These are phyloP conservation scores for Penicillium sp. DNA, from an alignment of 2,329 filamentous ascomycete species.

Conservation along the genomic window DNA sequence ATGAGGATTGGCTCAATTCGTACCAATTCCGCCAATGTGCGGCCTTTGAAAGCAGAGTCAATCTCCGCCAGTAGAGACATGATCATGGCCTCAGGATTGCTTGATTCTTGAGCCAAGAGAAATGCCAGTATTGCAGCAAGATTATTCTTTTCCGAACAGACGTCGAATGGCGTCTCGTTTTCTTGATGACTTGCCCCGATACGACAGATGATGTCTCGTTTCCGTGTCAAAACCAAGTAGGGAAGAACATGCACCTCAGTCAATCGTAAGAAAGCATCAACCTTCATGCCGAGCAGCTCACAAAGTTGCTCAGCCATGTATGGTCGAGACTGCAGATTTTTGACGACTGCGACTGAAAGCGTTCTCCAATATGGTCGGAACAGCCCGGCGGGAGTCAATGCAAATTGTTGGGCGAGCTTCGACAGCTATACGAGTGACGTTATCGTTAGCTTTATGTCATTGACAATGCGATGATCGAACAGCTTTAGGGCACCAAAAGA, in stretches of 20 bases:
- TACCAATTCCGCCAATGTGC: constrained; percentile 62
- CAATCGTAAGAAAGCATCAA: constrained; percentile 65
- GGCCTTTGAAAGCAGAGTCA: constrained; percentile 62
- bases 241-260: constrained; percentile 80
- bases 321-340: constrained; percentile 73
- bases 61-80: constrained; percentile 64
- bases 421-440: constrained; percentile 58
- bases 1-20: constrained; percentile 68
- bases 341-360: constrained; percentile 73
- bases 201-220: constrained; percentile 69
- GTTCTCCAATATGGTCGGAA: constrained; percentile 86
- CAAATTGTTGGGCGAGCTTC: constrained; percentile 61
- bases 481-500: no score
- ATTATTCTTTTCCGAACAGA: constrained; percentile 55
- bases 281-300: constrained; percentile 69
- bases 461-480: no score
- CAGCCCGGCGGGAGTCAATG: constrained; percentile 59
- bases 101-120: constrained; percentile 55
- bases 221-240: constrained; percentile 73
- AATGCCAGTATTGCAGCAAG: constrained; percentile 55
- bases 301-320: constrained; percentile 75
- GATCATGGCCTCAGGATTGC: constrained; percentile 60
- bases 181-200: constrained; percentile 65
- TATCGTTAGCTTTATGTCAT: no score
- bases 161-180: constrained; percentile 52